A percentile compares a stretch with the other conserved stretches of the same genome.
phyloP scores from a whole-genome alignment of 2,329 filamentous ascomycete genomes.

The Cryphonectria carpinicola region DNA sequence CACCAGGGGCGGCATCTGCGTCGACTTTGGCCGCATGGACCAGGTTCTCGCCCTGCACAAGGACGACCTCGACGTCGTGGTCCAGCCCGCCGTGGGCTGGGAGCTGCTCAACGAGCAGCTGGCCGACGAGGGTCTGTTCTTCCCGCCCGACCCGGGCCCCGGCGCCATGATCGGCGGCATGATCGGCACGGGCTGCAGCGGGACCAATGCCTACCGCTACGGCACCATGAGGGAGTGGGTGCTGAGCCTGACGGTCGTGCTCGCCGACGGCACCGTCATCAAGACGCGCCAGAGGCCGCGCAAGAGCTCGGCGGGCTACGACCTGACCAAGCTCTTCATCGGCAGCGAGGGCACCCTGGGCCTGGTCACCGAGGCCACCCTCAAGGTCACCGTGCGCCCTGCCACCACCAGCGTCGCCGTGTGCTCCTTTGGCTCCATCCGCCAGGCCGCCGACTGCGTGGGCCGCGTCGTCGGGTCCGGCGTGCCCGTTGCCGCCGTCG shows the following conservation, averaged over 20 bases:
- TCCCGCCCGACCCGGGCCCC: conserved; percentile 82
- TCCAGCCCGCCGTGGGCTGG: conserved; percentile 79
- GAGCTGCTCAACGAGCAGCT: conserved; percentile 75
- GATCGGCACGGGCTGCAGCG: conserved; percentile 68
- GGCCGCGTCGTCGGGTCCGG: conserved; percentile 78
- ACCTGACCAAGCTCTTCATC: conserved; percentile 86
- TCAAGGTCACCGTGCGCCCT: conserved; percentile 84
- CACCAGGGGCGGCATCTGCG: conserved; percentile 79
- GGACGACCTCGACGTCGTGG: conserved; percentile 74
- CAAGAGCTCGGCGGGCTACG: conserved; percentile 90
- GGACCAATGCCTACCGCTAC: conserved; percentile 83
- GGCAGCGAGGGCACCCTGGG: conserved; percentile 91
- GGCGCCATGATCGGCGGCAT: conserved; percentile 85
- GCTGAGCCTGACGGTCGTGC: conserved; percentile 76
- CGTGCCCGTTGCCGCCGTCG: conserved; percentile 86
- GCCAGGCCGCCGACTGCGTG: conserved; percentile 78
- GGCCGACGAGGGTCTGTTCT: conserved; percentile 71
- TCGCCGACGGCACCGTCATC: conserved; percentile 84
- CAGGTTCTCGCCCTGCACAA: conserved; percentile 77
- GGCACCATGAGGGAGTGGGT: conserved; percentile 92
- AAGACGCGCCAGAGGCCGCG: conserved; percentile 60
- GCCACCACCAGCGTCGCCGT: conserved; percentile 82
- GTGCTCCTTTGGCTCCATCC: conserved; percentile 60
- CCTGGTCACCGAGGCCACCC: conserved; percentile 85
- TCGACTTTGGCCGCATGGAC: conserved; percentile 88